These are phyloP conservation scores for Citrus reticulata DNA, from an alignment of 345 rosid species.

Conservation along the genomic window DNA sequence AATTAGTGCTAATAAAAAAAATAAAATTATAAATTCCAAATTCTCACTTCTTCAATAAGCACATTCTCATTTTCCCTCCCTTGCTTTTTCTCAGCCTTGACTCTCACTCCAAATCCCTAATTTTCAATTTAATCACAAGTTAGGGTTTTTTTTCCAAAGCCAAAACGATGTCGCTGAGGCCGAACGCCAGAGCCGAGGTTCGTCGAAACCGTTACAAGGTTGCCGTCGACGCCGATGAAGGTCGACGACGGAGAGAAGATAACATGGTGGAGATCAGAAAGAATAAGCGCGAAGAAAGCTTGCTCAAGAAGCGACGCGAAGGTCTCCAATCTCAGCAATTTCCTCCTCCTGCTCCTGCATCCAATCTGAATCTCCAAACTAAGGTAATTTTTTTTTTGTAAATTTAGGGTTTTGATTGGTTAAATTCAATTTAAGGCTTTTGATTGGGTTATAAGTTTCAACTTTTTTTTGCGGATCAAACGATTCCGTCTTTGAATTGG, in stretches of 20 bases:
- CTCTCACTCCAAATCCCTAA: not conserved
- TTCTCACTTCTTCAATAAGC: not conserved
- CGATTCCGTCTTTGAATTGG: not conserved
- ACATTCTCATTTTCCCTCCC: not conserved
- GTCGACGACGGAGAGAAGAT: slow-evolving; percentile 86
- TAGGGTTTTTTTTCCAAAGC: not conserved
- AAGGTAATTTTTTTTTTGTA: slow-evolving; percentile 34
- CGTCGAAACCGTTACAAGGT: slow-evolving; percentile 82
- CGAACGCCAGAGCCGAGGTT: slow-evolving; percentile 65
- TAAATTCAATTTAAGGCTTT: no score
- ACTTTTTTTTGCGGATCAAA: not conserved
- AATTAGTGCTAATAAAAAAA: not conserved
- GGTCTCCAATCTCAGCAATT: slow-evolving; percentile 57
- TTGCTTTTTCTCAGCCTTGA: not conserved
- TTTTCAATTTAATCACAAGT: not conserved
- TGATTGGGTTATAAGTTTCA: not conserved
- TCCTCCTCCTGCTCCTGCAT: slow-evolving; percentile 37
- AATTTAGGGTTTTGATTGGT: not conserved
- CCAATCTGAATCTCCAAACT: slow-evolving; percentile 44
- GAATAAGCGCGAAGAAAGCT: slow-evolving; percentile 83
- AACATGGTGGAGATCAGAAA: slow-evolving; percentile 98
- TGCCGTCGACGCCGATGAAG: slow-evolving; percentile 87
- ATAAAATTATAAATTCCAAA: not conserved
- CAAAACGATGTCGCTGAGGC: slow-evolving; percentile 70
- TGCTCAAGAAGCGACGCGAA: slow-evolving; percentile 91